Conservation (phyloP, 2,329 filamentous ascomycete species). For the Whalleya microplaca region DNA sequence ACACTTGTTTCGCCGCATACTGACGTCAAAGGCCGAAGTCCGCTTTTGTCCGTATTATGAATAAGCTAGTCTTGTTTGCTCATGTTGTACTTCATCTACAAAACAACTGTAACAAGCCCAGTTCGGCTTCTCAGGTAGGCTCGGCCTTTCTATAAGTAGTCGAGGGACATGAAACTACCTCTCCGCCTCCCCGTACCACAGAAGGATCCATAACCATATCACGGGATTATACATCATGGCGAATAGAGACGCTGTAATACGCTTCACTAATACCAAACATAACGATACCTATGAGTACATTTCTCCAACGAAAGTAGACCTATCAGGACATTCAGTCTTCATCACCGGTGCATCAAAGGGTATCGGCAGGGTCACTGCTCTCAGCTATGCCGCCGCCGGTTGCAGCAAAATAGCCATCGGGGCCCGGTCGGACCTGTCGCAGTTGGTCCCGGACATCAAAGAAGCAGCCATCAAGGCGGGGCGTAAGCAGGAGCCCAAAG, state of each 20-base stretch:
- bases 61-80: no score
- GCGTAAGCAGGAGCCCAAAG: slow-evolving; percentile 30
- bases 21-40: no score
- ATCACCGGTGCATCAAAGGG: slow-evolving; percentile 55
- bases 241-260: slow-evolving; percentile 8
- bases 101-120: no score
- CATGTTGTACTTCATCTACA: no score
- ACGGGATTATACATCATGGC: slow-evolving; percentile 9
- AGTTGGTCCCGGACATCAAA: slow-evolving; percentile 43
- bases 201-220: not conserved
- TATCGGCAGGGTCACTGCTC: slow-evolving; percentile 51
- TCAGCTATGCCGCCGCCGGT: slow-evolving; percentile 54
- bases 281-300: slow-evolving; percentile 40
- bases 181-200: not conserved
- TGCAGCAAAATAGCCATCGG: slow-evolving; percentile 52
- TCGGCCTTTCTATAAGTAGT: no score
- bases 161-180: no score
- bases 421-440: slow-evolving; percentile 52
- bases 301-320: slow-evolving; percentile 26
- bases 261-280: slow-evolving; percentile 17
- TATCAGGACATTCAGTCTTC: slow-evolving; percentile 41
- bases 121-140: no score
- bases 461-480: slow-evolving; percentile 36
- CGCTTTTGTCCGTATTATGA: no score
- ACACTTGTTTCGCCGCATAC: no score